phyloP scores from a whole-genome alignment of 2,329 filamentous ascomycete species.

The Penicillium olsonii region DNA sequence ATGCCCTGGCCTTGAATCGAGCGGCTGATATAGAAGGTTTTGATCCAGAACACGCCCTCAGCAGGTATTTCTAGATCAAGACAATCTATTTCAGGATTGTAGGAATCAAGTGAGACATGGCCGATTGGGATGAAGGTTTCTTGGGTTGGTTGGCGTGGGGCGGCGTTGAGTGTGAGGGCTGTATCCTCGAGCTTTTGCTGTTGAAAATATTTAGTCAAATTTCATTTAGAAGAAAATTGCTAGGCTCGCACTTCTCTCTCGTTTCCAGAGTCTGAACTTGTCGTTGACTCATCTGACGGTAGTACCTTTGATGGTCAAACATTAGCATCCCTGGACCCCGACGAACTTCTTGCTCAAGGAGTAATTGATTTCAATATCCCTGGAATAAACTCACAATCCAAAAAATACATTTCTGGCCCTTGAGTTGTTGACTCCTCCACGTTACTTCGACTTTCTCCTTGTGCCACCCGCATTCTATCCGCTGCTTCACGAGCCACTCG shows the following conservation, averaged over 20 bases:
- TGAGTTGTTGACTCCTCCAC: conserved; percentile 17
- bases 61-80: conserved; percentile 13
- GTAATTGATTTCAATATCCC: too few species aligned
- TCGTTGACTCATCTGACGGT: conserved; percentile 9
- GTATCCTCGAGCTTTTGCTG: conserved; percentile 15
- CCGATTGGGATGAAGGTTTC: conserved; percentile 19
- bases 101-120: conserved; percentile 22
- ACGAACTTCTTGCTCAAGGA: too few species aligned
- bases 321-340: too few species aligned
- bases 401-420: conserved; percentile 23
- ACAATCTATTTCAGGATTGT: conserved; percentile 13
- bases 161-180: conserved; percentile 17
- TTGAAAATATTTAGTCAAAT: background rate
- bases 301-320: conserved; percentile 2
- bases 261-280: background rate
- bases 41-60: conserved; percentile 20
- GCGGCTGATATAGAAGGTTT: conserved; percentile 17
- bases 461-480: conserved; percentile 22
- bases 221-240: background rate
- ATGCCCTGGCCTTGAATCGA: conserved; percentile 19
- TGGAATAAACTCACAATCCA: conserved; percentile 21
- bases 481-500: conserved; percentile 14
- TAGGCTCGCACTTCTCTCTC: background rate
- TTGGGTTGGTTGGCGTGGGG: conserved; percentile 12
- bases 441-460: conserved; percentile 17